These are phyloP conservation scores for Salvia hispanica DNA, from an alignment of 257 asterid genomes.

Conservation along the genomic window DNA sequence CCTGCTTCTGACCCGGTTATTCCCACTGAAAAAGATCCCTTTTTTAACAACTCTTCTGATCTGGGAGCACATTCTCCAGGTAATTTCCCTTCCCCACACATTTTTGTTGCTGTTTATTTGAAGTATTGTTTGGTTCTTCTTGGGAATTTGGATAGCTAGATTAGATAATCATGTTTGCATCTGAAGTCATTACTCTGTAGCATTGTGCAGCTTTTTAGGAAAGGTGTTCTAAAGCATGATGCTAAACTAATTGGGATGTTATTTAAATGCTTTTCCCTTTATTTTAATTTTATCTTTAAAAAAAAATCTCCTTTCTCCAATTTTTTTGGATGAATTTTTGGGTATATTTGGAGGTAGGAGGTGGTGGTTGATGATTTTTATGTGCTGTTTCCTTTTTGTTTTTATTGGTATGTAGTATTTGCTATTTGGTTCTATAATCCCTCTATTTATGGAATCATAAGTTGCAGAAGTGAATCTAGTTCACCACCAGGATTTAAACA, in stretches of 20 bases:
- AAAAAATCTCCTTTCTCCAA: background rate
- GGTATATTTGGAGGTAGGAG: background rate
- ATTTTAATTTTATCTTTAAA: background rate
- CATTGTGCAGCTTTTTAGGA: constrained; percentile 30
- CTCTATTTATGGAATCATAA: constrained; percentile 42
- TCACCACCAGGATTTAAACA: constrained; percentile 82
- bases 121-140: too few relatives aligned
- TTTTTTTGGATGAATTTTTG: background rate
- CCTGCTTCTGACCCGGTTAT: constrained; percentile 87
- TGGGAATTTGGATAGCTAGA: background rate
- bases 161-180: constrained; percentile 28
- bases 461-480: constrained; percentile 51
- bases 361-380: constrained; percentile 20
- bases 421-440: constrained; percentile 6
- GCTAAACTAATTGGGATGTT: constrained; percentile 23
- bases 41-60: constrained; percentile 59
- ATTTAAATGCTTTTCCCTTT: too few relatives aligned
- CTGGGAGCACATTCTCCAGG: constrained; percentile 72
- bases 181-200: constrained; percentile 10
- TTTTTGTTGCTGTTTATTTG: background rate
- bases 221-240: constrained; percentile 7
- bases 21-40: constrained; percentile 79
- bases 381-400: background rate
- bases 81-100: constrained; percentile 23
- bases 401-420: background rate